phyloP scores from a whole-genome alignment of 495 filamentous ascomycete species.

The Trichoderma orchidacearum region DNA sequence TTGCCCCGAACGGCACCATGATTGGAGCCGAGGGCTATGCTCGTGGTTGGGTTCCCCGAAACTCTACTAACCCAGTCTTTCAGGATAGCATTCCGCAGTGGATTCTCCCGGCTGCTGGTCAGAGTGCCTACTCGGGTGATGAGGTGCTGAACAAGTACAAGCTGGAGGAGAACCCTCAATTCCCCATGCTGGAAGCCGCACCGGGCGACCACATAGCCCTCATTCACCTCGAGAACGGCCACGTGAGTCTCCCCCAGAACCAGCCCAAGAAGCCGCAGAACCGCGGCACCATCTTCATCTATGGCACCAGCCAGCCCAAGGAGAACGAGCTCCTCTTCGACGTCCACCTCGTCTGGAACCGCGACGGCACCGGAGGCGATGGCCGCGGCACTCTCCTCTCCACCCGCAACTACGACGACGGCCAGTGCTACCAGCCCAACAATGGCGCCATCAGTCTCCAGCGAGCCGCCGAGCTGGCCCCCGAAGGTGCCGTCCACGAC shows the following conservation, averaged over 20 bases:
- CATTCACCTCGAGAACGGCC: conserved; percentile 75
- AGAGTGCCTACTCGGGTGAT: conserved; percentile 5
- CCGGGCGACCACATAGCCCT: conserved; percentile 60
- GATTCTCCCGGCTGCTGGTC: conserved; percentile 37
- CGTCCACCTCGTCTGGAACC: conserved; percentile 61
- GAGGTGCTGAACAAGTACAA: conserved; percentile 19
- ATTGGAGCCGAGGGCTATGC: conserved; percentile 53
- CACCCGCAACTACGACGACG: conserved; percentile 67
- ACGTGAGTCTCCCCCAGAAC: conserved; percentile 54
- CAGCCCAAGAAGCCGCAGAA: conserved; percentile 49
- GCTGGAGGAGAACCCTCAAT: conserved; percentile 36
- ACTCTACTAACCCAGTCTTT: conserved; percentile 21
- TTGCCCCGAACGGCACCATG: conserved; percentile 63
- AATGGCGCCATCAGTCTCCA: conserved; percentile 30
- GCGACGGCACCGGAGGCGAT: conserved; percentile 64
- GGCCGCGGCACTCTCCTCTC: conserved; percentile 58
- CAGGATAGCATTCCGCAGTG: conserved; percentile 36
- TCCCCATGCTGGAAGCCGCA: conserved; percentile 49
- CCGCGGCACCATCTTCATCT: conserved; percentile 66
- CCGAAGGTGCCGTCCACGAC: conserved; percentile 13
- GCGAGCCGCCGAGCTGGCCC: conserved; percentile 28
- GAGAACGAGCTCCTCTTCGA: conserved; percentile 47
- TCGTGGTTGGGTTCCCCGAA: conserved; percentile 45
- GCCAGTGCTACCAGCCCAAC: conserved; percentile 64
- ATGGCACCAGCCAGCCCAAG: conserved; percentile 51